phyloP scores from a whole-genome alignment of 352 stramenopile species.

The Globisporangium camurandrum region DNA sequence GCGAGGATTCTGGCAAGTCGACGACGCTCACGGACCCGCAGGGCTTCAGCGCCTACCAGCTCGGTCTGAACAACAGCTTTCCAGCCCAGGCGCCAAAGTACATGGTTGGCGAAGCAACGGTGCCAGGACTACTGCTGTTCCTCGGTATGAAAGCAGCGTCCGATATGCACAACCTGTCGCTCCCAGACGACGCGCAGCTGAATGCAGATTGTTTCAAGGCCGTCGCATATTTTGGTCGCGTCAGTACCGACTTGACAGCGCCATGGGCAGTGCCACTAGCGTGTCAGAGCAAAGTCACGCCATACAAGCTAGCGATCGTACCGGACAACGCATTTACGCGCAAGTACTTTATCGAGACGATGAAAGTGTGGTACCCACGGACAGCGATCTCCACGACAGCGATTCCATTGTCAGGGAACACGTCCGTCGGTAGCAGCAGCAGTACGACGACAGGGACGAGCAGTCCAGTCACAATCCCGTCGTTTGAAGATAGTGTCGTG shows the following conservation, averaged over 20 bases:
- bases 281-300: constrained; percentile 24
- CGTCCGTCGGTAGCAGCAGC: too few relatives aligned
- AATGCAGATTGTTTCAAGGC: constrained; percentile 11
- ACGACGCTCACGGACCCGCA: constrained; percentile 4
- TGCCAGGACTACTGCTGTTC: constrained; percentile 45
- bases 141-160: constrained; percentile 22
- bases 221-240: constrained; percentile 19
- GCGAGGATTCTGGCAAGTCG: constrained; percentile 13
- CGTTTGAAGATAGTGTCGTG: constrained; percentile 47
- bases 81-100: constrained; percentile 19
- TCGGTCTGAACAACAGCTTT: constrained; percentile 2
- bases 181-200: neutral
- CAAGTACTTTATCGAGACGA: constrained; percentile 50
- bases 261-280: constrained; percentile 21
- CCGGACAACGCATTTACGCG: constrained; percentile 53
- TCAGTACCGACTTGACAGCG: constrained; percentile 29
- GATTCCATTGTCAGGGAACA: too few relatives aligned
- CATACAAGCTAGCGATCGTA: constrained; percentile 46
- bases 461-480: constrained; percentile 25
- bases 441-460: neutral
- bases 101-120: constrained; percentile 35
- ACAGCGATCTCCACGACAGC: constrained; percentile 18
- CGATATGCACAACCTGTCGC: constrained; percentile 17
- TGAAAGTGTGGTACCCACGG: constrained; percentile 46
- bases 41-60: neutral